Evolutionary conservation across 2,329 filamentous ascomycete genomes (phyloP).

Genomic region (Fusarium beomiforme): DNA sequence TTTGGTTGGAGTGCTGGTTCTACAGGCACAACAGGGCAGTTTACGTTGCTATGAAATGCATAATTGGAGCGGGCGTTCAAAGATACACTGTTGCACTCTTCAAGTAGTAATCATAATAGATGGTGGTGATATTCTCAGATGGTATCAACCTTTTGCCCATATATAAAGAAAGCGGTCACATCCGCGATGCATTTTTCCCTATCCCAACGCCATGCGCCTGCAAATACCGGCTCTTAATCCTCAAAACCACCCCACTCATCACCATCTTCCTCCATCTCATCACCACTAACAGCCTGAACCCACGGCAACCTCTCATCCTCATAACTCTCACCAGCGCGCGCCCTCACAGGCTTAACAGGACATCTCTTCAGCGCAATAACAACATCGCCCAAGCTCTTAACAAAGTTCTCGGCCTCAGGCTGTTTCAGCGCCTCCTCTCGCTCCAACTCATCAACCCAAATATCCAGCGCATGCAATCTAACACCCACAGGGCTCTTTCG

Average conservation of each 20-base stretch:
- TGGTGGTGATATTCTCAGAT: constrained; percentile 33
- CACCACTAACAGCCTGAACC: constrained; percentile 52
- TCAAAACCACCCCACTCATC: constrained; percentile 74
- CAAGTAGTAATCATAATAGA: constrained; percentile 25
- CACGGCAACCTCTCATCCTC: constrained; percentile 78
- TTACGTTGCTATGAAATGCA: constrained; percentile 27
- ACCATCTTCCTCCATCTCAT: constrained; percentile 52
- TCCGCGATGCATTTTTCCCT: constrained; percentile 28
- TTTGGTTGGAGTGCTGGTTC: background rate
- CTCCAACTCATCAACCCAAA: constrained; percentile 92
- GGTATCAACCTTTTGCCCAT: constrained; percentile 39
- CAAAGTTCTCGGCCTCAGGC: constrained; percentile 55
- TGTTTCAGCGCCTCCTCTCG: constrained; percentile 66
- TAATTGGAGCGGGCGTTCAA: constrained; percentile 32
- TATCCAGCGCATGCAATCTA: constrained; percentile 86
- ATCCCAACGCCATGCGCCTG: constrained; percentile 43
- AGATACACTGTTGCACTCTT: constrained; percentile 12
- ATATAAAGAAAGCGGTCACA: constrained; percentile 14
- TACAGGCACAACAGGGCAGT: background rate
- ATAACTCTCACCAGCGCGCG: constrained; percentile 74
- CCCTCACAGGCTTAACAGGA: constrained; percentile 76
- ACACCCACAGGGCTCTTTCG: constrained; percentile 81
- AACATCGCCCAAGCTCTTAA: constrained; percentile 63
- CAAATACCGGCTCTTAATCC: constrained; percentile 57
- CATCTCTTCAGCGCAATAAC: constrained; percentile 67